phyloP scores from a whole-genome alignment of 148 eudicot species.

The Dysphania ambrosioides region DNA sequence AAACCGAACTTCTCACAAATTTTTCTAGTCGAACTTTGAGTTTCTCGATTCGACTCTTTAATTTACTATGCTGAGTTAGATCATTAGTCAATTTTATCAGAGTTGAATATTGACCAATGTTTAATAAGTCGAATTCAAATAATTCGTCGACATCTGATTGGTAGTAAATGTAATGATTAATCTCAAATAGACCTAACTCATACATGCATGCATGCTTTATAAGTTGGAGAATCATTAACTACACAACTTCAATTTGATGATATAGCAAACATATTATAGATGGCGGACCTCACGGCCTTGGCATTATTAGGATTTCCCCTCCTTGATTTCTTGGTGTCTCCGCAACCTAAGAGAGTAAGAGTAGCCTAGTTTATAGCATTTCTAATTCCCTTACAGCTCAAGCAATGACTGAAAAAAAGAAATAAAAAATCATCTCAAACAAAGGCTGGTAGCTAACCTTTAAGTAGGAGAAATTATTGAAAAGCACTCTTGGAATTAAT shows the following conservation, averaged over 20 bases:
- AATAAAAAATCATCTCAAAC: too few relatives aligned
- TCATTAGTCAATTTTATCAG: too few relatives aligned
- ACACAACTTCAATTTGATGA: neutral
- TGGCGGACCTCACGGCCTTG: neutral
- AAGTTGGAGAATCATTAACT: slow-evolving; percentile 10
- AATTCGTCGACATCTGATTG: neutral
- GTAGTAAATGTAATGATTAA: slow-evolving; percentile 9
- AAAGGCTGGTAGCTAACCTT: too few relatives aligned
- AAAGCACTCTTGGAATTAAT: too few relatives aligned
- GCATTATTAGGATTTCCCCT: neutral
- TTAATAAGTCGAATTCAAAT: too few relatives aligned
- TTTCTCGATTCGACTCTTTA: too few relatives aligned
- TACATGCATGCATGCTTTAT: slow-evolving; percentile 14
- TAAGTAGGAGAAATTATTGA: too few relatives aligned
- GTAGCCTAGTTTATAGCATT: neutral
- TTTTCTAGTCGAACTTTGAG: too few relatives aligned
- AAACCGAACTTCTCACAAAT: too few relatives aligned
- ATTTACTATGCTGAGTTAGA: too few relatives aligned
- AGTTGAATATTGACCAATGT: too few relatives aligned
- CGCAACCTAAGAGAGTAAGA: slow-evolving; percentile 5
- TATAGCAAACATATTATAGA: neutral
- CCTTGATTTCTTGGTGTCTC: neutral
- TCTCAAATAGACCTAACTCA: slow-evolving; percentile 7
- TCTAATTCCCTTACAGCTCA: slow-evolving; percentile 19
- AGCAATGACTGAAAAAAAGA: slow-evolving; percentile 23